A percentile compares a stretch with the other conserved stretches of the same genome.
Evolutionary conservation across 1,139 yeast species (phyloP).

Genomic region (Candida pseudocylindracea): DNA sequence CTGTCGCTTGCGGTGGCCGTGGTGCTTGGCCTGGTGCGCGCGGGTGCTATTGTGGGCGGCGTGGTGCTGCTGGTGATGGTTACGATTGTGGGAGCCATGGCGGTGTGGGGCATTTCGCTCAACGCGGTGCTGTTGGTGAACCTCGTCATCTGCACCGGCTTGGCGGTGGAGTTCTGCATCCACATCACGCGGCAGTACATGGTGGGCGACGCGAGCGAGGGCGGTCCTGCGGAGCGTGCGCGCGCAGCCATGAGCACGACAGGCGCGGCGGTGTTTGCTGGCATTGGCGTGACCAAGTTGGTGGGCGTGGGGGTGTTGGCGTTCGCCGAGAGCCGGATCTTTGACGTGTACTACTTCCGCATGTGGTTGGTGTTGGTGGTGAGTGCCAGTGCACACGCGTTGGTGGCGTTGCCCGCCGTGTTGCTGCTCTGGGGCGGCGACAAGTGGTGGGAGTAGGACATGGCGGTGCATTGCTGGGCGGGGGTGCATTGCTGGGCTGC

Average conservation of each 20-base stretch:
- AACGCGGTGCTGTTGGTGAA: conserved; percentile 86
- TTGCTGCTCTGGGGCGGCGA: conserved; percentile 7
- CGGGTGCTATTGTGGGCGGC: conserved; percentile 30
- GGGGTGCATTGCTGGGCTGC: neutral
- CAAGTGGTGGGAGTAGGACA: conserved; percentile 1
- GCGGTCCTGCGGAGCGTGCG: conserved; percentile 1
- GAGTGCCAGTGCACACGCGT: conserved; percentile 58
- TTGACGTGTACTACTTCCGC: conserved; percentile 77
- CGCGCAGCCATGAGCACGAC: conserved; percentile 1
- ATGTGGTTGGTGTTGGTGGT: conserved; percentile 84
- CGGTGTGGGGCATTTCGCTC: conserved; percentile 49
- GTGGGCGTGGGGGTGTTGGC: conserved; percentile 78
- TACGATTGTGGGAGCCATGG: conserved; percentile 66
- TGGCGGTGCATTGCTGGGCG: neutral
- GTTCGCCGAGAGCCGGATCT: conserved; percentile 68
- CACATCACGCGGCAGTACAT: conserved; percentile 63
- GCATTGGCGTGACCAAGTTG: conserved; percentile 74
- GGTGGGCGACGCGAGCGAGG: conserved; percentile 11
- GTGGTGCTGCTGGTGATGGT: conserved; percentile 46
- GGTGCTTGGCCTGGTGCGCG: conserved; percentile 42
- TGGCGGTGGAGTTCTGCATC: conserved; percentile 82
- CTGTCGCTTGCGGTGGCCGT: conserved; percentile 12
- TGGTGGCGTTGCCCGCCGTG: conserved; percentile 56
- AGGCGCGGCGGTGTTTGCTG: conserved; percentile 78
- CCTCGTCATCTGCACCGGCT: conserved; percentile 70